Base-by-base conservation (phyloP, 306 rosid species). In the Benincasa hispida region DNA sequence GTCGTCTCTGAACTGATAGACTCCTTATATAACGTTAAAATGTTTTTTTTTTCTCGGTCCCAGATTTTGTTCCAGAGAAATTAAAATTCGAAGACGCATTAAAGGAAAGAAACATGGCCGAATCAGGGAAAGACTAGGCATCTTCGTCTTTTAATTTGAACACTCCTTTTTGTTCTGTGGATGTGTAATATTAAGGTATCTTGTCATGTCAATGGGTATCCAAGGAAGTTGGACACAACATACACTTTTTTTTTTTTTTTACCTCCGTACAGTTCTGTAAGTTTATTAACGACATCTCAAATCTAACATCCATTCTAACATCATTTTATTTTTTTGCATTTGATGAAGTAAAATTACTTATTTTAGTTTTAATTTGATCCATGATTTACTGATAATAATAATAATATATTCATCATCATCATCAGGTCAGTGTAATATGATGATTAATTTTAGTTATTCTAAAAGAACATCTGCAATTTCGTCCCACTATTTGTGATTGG, bases 51-150 rank as follows among this genome's bases (percentile, higher is more conserved):
- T 19, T 1, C 39, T 17, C 25, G 3, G 41, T 10, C 17, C 24
- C 67, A 94, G 97, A 92, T 85, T 94, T 87, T 73, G 96, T 92
- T 61, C 99, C 97, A 0, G 91, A 88, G 87, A 88, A 83, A 80
- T 41, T 92, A 79, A 89, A 82, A 80, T 94, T 97, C 0, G 86
- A 82, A 84, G 91, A 91, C 81, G 98, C 97, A 55, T 66, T 90
- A 84, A 85, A 86, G 79, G 91, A 88, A 87, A 88, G 85, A 84
- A 77, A 79, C 68, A 73, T 81, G 67, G 76, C 83, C 10, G 85
- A 84, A 34, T 76, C 79, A 0, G 83, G 79, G 53, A 80, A 80
- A 72, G 81, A 58, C 50, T 85, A 83, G 83, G 66, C 75, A 55
- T 79, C 51, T 70, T 35, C 42, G 27, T 15, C 15, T 47, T 48